phyloP scores from a whole-genome alignment of 1,284 basidiomycete genomes.

The Cutaneotrichosporon arboriforme region DNA sequence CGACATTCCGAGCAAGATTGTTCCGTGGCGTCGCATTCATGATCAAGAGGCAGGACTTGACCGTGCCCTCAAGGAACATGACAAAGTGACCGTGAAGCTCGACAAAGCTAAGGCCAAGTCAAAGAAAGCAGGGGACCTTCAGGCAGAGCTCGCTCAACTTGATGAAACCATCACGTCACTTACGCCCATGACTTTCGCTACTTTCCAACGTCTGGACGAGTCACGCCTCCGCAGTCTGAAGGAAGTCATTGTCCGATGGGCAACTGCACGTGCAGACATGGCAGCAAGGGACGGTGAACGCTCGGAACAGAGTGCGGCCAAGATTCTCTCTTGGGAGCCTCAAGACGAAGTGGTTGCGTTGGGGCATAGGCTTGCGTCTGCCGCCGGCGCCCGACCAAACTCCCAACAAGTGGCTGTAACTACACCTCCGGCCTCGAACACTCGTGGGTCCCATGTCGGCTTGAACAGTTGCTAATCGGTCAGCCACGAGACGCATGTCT shows the following conservation, averaged over 20 bases:
- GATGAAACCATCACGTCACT: slow-evolving; percentile 31
- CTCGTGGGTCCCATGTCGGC: neutral
- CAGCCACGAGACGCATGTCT: slow-evolving; percentile 9
- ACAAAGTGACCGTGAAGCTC: slow-evolving; percentile 40
- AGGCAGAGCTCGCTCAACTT: slow-evolving; percentile 33
- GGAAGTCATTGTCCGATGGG: slow-evolving; percentile 46
- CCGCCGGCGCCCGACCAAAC: slow-evolving; percentile 8
- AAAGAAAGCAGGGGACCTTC: slow-evolving; percentile 29
- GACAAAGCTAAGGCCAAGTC: slow-evolving; percentile 45
- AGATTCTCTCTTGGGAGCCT: slow-evolving; percentile 43
- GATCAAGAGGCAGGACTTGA: slow-evolving; percentile 44
- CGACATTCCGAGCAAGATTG: slow-evolving; percentile 40
- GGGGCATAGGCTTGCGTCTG: slow-evolving; percentile 31
- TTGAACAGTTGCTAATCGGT: neutral
- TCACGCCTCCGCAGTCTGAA: slow-evolving; percentile 41
- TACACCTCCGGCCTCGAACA: neutral
- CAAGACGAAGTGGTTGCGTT: slow-evolving; percentile 34
- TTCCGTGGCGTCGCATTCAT: slow-evolving; percentile 36
- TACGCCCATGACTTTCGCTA: slow-evolving; percentile 41
- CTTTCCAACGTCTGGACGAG: slow-evolving; percentile 45
- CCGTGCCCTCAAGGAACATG: slow-evolving; percentile 44
- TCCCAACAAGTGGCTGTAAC: slow-evolving; percentile 14
- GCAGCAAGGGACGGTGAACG: slow-evolving; percentile 39
- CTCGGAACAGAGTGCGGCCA: slow-evolving; percentile 36
- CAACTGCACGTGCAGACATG: slow-evolving; percentile 43